Evolutionary conservation across 1,284 basidiomycete species (phyloP).

Genomic region (Afroboletus lepidellus): DNA sequence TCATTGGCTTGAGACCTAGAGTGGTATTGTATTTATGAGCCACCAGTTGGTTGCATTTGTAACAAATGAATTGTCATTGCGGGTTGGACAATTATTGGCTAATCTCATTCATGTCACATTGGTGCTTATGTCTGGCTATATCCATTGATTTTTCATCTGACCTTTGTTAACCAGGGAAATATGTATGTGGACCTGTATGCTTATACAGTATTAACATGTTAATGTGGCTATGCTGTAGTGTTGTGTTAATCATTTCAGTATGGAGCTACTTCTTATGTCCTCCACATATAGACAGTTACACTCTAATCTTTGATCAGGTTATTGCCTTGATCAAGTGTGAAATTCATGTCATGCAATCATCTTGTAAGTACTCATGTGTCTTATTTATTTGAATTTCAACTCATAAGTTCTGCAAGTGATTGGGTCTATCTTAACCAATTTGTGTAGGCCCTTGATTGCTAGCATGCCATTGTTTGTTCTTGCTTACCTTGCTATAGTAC

Average conservation of each 20-base stretch:
- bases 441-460: background rate
- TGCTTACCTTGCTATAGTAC: constrained; percentile 40
- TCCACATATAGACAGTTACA: no score
- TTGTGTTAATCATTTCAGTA: background rate
- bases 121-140: background rate
- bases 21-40: background rate
- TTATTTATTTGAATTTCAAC: no score
- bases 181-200: no score
- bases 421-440: background rate
- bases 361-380: background rate
- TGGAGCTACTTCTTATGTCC: background rate
- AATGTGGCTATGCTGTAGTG: background rate
- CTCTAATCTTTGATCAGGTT: background rate
- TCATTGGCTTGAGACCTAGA: background rate
- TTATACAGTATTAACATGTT: no score
- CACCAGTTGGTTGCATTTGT: background rate
- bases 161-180: background rate
- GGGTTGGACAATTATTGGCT: background rate
- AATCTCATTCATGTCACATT: background rate
- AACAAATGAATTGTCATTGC: background rate
- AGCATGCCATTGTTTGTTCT: background rate
- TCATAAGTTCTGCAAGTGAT: background rate
- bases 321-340: background rate
- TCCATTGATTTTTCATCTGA: no score
- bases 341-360: background rate